These are phyloP conservation scores for Chamaenerion angustifolium DNA, from an alignment of 345 rosid species.

Conservation along the genomic window DNA sequence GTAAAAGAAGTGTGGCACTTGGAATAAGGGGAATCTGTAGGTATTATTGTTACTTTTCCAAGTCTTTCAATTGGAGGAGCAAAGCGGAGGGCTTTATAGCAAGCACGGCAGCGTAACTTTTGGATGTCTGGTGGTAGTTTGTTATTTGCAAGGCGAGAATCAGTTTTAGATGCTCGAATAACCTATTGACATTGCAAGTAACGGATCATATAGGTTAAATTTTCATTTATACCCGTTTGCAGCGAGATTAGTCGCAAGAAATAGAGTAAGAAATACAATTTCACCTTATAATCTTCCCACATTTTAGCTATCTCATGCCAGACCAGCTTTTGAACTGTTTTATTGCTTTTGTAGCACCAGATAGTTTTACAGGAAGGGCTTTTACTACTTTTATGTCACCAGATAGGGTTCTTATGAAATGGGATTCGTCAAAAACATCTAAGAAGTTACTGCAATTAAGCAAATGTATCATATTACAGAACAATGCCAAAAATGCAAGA, in stretches of 20 bases:
- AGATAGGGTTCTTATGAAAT: conserved; percentile 14
- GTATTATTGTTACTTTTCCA: conserved; percentile 6
- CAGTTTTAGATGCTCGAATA: conserved; percentile 13
- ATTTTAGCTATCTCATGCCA: conserved; percentile 7
- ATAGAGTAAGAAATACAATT: background rate
- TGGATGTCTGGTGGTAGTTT: conserved; percentile 16
- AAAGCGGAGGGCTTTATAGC: conserved; percentile 16
- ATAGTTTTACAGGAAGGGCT: conserved; percentile 11
- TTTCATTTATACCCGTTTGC: too few species aligned
- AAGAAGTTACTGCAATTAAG: conserved; percentile 15
- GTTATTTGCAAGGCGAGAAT: conserved; percentile 19
- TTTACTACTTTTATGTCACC: conserved; percentile 15
- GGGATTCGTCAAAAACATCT: conserved; percentile 17
- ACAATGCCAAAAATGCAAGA: too few species aligned
- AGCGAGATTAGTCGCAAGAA: background rate
- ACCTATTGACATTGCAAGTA: conserved; percentile 7
- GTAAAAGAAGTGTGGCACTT: too few species aligned
- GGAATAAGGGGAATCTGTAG: too few species aligned
- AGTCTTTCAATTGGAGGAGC: conserved; percentile 13
- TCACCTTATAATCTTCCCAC: conserved; percentile 12
- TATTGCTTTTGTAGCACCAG: conserved; percentile 6
- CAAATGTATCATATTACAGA: background rate
- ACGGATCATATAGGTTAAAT: too few species aligned
- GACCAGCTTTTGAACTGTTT: conserved; percentile 20
- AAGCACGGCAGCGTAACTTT: conserved; percentile 18